Base-by-base conservation (phyloP, 257 asterid species). In the Solanum peruvianum region DNA sequence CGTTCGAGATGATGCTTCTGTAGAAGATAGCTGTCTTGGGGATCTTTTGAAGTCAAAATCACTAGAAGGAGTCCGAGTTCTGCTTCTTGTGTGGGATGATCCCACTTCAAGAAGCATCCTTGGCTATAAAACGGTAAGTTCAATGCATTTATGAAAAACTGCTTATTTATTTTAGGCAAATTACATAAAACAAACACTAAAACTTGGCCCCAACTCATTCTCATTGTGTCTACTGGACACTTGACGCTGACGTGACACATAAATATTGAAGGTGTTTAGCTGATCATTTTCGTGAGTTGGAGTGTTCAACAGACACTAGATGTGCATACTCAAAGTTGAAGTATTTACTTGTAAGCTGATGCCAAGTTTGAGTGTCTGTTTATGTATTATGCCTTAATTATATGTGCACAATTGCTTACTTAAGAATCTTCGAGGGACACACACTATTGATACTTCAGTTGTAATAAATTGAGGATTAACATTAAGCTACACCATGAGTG, bases 11-110 rank as follows among this genome's bases (percentile, higher is more conserved):
- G 98, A 92, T 86, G 86, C 84, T 87, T 85, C 94, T 64, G 85
- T 87, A 27, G 93, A 95, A 84, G 88, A 85, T 35, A 91, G 91
- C 91, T 91, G 95, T 31, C 93, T 97, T 88, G 99, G 99, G 77
- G 99, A 95, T 67, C 97, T 97, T 89, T 87, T 97, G 87, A 97
- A 93, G 92, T 88, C 96, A 35, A 97, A 97, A 89, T 96, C 99
- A 83, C 98, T 93, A 90, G 99, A 97, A 94, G 99, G 99, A 87
- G 99, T 97, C 86, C 92, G 99, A 90, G 99, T 96, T 75, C 89
- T 97, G 89, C 99, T 97, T 88, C 98, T 97, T 52, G 87, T 96
- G 37, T 97, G 99, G 99, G 99, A 96, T 87, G 99, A 97, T 77
- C 99, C 99, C 35, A 96, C 98, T 0, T 97, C 99, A 69, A 97